A percentile compares a stretch with the other conserved stretches of the same genome.
Evolutionary conservation across 805 yeast species (phyloP).

Genomic region (Pichia cabralensis): DNA sequence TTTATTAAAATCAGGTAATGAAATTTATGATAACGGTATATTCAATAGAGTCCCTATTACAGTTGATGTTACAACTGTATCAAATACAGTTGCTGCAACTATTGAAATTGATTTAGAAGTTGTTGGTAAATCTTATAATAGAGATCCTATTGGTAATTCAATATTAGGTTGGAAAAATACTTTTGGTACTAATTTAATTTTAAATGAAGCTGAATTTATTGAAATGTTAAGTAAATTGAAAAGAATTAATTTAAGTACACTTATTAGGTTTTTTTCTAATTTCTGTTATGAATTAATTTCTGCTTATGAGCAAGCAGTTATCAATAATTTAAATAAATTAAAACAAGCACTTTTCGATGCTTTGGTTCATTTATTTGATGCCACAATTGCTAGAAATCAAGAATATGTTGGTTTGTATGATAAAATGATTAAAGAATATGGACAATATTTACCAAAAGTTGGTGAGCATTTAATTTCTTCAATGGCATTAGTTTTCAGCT

Average conservation of each 20-base stretch:
- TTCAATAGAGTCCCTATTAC: slow-evolving; percentile 30
- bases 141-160: slow-evolving; percentile 43
- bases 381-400: slow-evolving; percentile 55
- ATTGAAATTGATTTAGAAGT: slow-evolving; percentile 51
- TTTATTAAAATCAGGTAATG: slow-evolving; percentile 22
- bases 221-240: slow-evolving; percentile 39
- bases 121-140: slow-evolving; percentile 57
- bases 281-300: slow-evolving; percentile 33
- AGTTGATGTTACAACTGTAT: slow-evolving; percentile 32
- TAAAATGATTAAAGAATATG: slow-evolving; percentile 31
- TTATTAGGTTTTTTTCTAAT: slow-evolving; percentile 53
- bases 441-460: slow-evolving; percentile 32
- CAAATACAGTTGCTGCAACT: slow-evolving; percentile 33
- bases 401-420: slow-evolving; percentile 51
- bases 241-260: slow-evolving; percentile 41
- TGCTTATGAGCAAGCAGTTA: slow-evolving; percentile 16
- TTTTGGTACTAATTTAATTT: slow-evolving; percentile 32
- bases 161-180: slow-evolving; percentile 44
- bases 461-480: slow-evolving; percentile 42
- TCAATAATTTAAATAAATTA: slow-evolving; percentile 18
- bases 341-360: slow-evolving; percentile 37
- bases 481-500: slow-evolving; percentile 36
- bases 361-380: slow-evolving; percentile 50
- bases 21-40: slow-evolving; percentile 26
- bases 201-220: slow-evolving; percentile 33